Base-by-base conservation (phyloP, 1,284 basidiomycete genomes). In the Baeospora myosura region DNA sequence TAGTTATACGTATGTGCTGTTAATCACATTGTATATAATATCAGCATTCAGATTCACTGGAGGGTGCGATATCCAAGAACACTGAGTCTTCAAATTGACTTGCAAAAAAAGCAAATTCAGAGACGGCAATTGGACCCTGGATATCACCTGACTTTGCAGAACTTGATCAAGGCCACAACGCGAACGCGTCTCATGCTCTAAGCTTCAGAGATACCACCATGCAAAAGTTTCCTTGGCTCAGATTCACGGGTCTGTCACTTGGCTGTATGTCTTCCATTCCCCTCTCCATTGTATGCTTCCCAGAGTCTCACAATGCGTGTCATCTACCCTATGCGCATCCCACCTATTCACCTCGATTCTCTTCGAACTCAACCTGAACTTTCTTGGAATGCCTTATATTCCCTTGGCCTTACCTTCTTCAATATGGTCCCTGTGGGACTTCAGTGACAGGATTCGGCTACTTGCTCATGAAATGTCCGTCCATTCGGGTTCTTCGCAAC, bases 391-490 rank as follows among this genome's bases (percentile, higher is more conserved):
- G n/a, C n/a, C n/a, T n/a, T n/a, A n/a, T n/a, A n/a, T n/a, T n/a
- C n/a, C n/a, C n/a, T n/a, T n/a, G n/a, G n/a, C n/a, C n/a, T n/a
- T n/a, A n/a, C n/a, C n/a, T n/a, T n/a, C n/a, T 36, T 23, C 44
- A 7, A 37, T 10, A 8, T 37, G 8, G 17, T 37, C 14, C 1
- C 7, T 3, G 20, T 7, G 16, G 16, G 14, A 21, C 1, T 6
- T 3, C 25, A 84, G 81, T 84, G 44, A 70, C 78, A 57, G 70
- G 72, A 16, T 49, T 73, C 43, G 82, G 81, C 23, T 85, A 81
- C 57, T 48, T 64, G 28, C 57, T 79, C 44, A 82, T 85, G 82
- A 74, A 68, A 60, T 68, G 81, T 83, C 52, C 58, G 76, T 60
- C 44, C 45, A 40, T 25, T 25, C 32, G 31, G 43, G 24, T 16